A percentile compares a stretch with the other conserved stretches of the same genome.
phyloP scores from a whole-genome alignment of 176 grass and related monocot species.

The Aegilops longissima region DNA sequence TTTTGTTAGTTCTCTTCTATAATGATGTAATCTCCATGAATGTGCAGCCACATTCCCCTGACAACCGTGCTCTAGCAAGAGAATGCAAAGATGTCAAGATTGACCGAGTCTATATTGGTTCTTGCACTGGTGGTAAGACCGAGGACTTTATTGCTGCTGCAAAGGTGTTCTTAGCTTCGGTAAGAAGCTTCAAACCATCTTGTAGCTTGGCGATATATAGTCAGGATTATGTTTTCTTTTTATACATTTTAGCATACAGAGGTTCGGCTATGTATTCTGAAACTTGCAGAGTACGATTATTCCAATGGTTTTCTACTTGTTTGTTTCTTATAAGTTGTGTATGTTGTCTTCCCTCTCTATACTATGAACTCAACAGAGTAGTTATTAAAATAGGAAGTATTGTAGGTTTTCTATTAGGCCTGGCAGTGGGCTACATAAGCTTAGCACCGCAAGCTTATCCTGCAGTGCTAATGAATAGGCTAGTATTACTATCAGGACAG shows the following conservation, averaged over 20 bases:
- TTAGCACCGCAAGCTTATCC: not conserved
- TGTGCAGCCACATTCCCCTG: slow-evolving; percentile 93
- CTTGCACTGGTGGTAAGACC: slow-evolving; percentile 95
- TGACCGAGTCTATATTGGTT: slow-evolving; percentile 94
- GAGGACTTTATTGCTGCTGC: slow-evolving; percentile 94
- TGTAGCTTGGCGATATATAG: not conserved
- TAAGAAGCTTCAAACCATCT: slow-evolving; percentile 49
- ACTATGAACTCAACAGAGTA: not conserved
- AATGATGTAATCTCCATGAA: not conserved
- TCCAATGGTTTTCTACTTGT: not conserved
- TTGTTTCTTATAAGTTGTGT: not conserved
- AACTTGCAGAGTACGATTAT: not conserved
- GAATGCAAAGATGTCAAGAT: slow-evolving; percentile 96
- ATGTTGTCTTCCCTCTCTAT: not conserved
- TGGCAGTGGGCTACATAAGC: not conserved
- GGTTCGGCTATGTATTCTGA: not conserved
- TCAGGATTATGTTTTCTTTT: not conserved
- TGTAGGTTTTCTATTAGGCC: not conserved
- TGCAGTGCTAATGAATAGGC: not conserved
- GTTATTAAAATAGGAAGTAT: not conserved
- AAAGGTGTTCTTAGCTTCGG: slow-evolving; percentile 85
- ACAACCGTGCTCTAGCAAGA: slow-evolving; percentile 91
- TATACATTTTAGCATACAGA: not conserved
- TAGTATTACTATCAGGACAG: not conserved
- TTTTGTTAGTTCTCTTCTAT: slow-evolving; percentile 9